Evolutionary conservation across 257 asterid genomes (phyloP), one percentile per base, ranked within the genome.

Genomic region (Capsicum pubescens): DNA sequence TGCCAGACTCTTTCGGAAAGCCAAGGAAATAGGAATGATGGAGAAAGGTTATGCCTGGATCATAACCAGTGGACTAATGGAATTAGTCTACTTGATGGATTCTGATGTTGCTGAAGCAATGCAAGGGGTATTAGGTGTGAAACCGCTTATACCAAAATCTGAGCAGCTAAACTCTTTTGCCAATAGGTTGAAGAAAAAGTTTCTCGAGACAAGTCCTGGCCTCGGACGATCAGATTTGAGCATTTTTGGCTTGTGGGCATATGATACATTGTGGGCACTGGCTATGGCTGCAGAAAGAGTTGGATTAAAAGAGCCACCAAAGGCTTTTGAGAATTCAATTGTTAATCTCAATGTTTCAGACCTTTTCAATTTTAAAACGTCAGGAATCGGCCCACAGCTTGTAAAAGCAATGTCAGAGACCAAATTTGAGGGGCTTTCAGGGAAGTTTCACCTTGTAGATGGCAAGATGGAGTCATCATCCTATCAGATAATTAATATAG

Each of bases 61-160:
- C 32, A 39, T 90, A 8, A 84, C 91, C 15, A 86, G 85, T 57
- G 84, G 80, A 14, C 66, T 89, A 9, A 87, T 84, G 55, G 87
- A 88, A 68, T 70, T 86, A 13, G 82, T 85, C 56, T 63, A 83
- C 64, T 56, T 83, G 5, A 14, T 84, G 87, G 88, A 81, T 77
- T 55, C 86, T 5, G 50, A 55, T 3, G 67, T 82, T 9, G 81
- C 86, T 11, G 90, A 87, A 9, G 56, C 91, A 13, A 87, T 89
- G 91, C 92, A 90, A n/a, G 93, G 92, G 7, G 93, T 89, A 8
- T 4, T 92, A n/a, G 95, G 93, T 0, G 89, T 92, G 19, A 89
- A 83, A 42, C 90, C 92, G 2, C 50, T 71, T 19, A 70, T 87
- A 66, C 89, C 88, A 42, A 82, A 48, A 57, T 86, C 88, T 7